Evolutionary conservation across 108 stramenopile species (phyloP).

Genomic region (Discostella stelligeroides): DNA sequence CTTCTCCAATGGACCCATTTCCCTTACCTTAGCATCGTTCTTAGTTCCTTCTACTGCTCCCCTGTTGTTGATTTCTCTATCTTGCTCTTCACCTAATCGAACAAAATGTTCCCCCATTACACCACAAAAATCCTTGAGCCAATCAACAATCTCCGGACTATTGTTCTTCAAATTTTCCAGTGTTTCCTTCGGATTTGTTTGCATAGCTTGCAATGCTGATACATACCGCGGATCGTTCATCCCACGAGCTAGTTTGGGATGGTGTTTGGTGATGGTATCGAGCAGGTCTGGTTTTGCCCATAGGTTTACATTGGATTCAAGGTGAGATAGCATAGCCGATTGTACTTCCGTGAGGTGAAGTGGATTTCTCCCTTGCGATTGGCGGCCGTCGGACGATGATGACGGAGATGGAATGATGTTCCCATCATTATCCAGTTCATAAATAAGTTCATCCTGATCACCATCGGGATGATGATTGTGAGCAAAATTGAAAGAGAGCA

Average conservation of each 20-base stretch:
- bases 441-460: constrained; percentile 31
- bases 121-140: constrained; percentile 44
- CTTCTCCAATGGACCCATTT: constrained; percentile 49
- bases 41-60: not conserved
- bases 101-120: constrained; percentile 54
- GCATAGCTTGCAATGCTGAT: constrained; percentile 49
- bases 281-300: constrained; percentile 42
- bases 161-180: constrained; percentile 55
- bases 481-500: not conserved
- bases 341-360: constrained; percentile 42
- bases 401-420: constrained; percentile 24
- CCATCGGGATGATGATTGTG: not conserved
- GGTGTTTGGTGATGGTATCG: constrained; percentile 30
- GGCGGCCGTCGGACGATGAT: not conserved
- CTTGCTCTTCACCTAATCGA: constrained; percentile 22
- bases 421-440: constrained; percentile 39
- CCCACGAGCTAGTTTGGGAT: constrained; percentile 42
- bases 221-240: constrained; percentile 42
- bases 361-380: constrained; percentile 11
- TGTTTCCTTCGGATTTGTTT: constrained; percentile 52
- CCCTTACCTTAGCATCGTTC: constrained; percentile 18
- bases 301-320: constrained; percentile 12
- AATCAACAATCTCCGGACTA: constrained; percentile 42
- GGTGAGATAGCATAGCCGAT: constrained; percentile 27
- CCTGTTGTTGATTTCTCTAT: not conserved